Conservation (phyloP, 2,329 filamentous ascomycete genomes). For the Trichoderma oligosporum region DNA sequence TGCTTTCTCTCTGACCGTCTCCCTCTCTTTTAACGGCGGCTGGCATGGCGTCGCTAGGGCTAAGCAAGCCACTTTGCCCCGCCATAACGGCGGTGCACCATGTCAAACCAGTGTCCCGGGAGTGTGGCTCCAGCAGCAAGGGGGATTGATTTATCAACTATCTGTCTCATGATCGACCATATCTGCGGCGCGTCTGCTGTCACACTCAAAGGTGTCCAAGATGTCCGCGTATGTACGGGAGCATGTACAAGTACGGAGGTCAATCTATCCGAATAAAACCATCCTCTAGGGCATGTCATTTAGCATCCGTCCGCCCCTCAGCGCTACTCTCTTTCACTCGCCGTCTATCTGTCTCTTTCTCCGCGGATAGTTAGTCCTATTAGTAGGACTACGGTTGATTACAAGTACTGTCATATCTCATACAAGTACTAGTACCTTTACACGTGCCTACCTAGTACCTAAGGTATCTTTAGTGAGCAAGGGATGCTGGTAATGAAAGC, state of each 20-base stretch:
- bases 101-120: conserved; percentile 19
- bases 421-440: not conserved
- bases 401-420: no score
- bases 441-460: not conserved
- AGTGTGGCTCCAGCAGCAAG: conserved; percentile 20
- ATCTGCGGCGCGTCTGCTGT: conserved; percentile 15
- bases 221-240: conserved; percentile 13
- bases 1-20: conserved; percentile 2
- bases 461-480: not conserved
- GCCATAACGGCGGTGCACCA: conserved; percentile 19
- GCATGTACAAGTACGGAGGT: not conserved
- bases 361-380: no score
- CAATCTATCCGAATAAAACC: conserved; percentile 17
- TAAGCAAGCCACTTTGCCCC: conserved; percentile 19
- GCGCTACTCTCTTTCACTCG: not conserved
- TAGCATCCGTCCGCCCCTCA: conserved; percentile 3
- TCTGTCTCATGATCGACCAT: conserved; percentile 21
- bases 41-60: conserved; percentile 15
- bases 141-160: no score
- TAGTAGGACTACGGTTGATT: no score
- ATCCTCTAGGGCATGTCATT: no score
- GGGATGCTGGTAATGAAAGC: conserved; percentile 13
- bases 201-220: conserved; percentile 7
- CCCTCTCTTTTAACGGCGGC: not conserved
- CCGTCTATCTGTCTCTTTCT: no score